Percentiles rank a stretch among this genome's conserved stretches.
Evolutionary conservation across 1,139 yeast genomes (phyloP).

Genomic region (Hyphopichia fennica): DNA sequence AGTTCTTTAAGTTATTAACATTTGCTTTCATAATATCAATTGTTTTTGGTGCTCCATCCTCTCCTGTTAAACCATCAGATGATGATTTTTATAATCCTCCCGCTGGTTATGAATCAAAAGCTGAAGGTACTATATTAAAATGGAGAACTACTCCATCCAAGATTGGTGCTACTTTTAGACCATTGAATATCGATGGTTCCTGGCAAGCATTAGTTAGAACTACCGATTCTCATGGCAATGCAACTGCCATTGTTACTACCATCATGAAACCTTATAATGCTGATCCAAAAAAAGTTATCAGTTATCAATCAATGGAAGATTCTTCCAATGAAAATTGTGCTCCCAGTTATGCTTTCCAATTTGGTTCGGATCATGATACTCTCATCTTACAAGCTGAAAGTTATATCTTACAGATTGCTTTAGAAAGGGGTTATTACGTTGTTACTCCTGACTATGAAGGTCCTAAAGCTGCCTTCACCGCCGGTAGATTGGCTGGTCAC

Average conservation of each 20-base stretch:
- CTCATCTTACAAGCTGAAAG: slow-evolving; percentile 18
- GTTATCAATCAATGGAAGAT: slow-evolving; percentile 17
- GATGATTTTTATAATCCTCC: slow-evolving; percentile 32
- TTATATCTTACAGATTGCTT: slow-evolving; percentile 16
- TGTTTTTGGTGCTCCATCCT: slow-evolving; percentile 1
- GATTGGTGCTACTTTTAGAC: slow-evolving; percentile 14
- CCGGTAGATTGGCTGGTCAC: slow-evolving; percentile 22
- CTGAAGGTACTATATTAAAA: slow-evolving; percentile 26
- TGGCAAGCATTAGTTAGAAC: slow-evolving; percentile 37
- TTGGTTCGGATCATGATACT: slow-evolving; percentile 11
- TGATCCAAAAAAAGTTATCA: slow-evolving; percentile 19
- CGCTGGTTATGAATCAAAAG: slow-evolving; percentile 19
- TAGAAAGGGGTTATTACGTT: slow-evolving; percentile 27
- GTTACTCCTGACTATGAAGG: slow-evolving; percentile 28
- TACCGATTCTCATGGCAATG: slow-evolving; percentile 27
- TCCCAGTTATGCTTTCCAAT: slow-evolving; percentile 14
- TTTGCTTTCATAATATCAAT: neutral
- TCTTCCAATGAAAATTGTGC: slow-evolving; percentile 12
- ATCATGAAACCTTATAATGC: slow-evolving; percentile 30
- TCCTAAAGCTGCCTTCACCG: slow-evolving; percentile 19
- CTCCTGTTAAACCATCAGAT: slow-evolving; percentile 12
- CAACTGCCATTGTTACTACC: slow-evolving; percentile 32
- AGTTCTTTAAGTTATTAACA: neutral
- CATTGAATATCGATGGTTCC: slow-evolving; percentile 16
- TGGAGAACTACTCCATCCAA: slow-evolving; percentile 21